A percentile compares a stretch with the other conserved stretches of the same genome.
These are phyloP conservation scores for Nicotiana noctiflora DNA, from an alignment of 257 asterid genomes.

Conservation along the genomic window DNA sequence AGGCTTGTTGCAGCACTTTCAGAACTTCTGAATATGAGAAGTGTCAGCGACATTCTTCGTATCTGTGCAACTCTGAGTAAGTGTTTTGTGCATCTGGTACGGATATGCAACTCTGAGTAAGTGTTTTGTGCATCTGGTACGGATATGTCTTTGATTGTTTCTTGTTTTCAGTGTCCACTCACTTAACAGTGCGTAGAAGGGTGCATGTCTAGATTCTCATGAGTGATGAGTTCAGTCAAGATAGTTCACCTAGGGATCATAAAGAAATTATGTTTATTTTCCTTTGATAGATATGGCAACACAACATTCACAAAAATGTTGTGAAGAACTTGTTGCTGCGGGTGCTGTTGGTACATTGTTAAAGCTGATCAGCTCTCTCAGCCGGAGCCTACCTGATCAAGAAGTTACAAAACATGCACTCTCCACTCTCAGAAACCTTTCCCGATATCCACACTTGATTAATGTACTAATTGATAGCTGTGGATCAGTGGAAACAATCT, in stretches of 20 bases:
- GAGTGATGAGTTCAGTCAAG: background rate
- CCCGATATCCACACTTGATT: conserved; percentile 64
- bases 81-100: conserved; percentile 1
- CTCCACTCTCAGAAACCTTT: conserved; percentile 81
- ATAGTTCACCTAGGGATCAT: background rate
- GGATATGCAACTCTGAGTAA: conserved; percentile 55
- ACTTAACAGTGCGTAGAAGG: background rate
- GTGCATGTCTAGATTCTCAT: background rate
- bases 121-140: conserved; percentile 1
- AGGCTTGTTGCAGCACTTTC: conserved; percentile 76
- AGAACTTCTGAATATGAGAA: conserved; percentile 76
- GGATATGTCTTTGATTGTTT: background rate
- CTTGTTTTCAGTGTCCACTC: background rate
- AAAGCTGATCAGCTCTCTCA: conserved; percentile 66
- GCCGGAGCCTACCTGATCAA: conserved; percentile 95
- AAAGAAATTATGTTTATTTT: background rate
- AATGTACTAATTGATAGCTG: conserved; percentile 34
- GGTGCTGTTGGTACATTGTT: conserved; percentile 73
- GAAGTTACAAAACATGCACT: conserved; percentile 80
- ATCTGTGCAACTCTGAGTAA: conserved; percentile 86
- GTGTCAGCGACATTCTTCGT: conserved; percentile 76
- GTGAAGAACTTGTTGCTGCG: conserved; percentile 86
- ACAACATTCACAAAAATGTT: conserved; percentile 80
- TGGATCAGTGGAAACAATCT: conserved; percentile 54
- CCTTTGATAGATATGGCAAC: conserved; percentile 66